Percentiles rank a stretch among this genome's conserved stretches.
phyloP scores from a whole-genome alignment of 225 moss, liverwort and hornwort genomes.

The Takakia lepidozioides region DNA sequence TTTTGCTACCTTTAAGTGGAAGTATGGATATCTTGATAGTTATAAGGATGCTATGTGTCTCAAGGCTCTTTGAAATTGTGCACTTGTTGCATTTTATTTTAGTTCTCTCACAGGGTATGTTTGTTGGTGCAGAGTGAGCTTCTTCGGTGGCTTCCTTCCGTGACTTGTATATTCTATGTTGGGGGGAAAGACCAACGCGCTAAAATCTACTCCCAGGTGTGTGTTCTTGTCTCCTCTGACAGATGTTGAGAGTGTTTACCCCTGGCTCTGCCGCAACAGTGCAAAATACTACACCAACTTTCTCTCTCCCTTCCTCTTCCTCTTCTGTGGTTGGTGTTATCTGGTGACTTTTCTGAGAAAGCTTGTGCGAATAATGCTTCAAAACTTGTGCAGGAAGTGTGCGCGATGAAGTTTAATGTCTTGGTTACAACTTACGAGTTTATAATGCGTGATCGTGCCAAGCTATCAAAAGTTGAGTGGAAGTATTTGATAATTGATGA shows the following conservation, averaged over 20 bases:
- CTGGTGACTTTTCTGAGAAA: no score
- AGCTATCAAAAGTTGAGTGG: constrained; percentile 95
- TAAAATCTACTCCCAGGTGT: constrained; percentile 86
- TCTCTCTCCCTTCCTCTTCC: no score
- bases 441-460: constrained; percentile 98
- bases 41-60: neutral
- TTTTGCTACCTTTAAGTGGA: no score
- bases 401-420: constrained; percentile 96
- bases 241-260: no score
- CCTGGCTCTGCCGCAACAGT: no score
- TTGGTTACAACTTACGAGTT: constrained; percentile 97
- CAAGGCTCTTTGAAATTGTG: neutral
- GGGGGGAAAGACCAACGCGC: constrained; percentile 94
- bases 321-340: no score
- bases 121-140: constrained; percentile 75
- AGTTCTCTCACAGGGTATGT: no score
- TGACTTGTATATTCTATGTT: constrained; percentile 98
- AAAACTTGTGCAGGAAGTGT: constrained; percentile 87
- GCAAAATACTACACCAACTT: no score
- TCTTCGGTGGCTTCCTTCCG: constrained; percentile 91
- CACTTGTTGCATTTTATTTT: no score
- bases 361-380: no score
- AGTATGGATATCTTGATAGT: neutral
- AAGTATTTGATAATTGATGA: constrained; percentile 98
- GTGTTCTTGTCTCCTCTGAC: no score